These are phyloP conservation scores for Fusarium tjaetaba DNA, from an alignment of 2,329 filamentous ascomycete genomes.

Conservation along the genomic window DNA sequence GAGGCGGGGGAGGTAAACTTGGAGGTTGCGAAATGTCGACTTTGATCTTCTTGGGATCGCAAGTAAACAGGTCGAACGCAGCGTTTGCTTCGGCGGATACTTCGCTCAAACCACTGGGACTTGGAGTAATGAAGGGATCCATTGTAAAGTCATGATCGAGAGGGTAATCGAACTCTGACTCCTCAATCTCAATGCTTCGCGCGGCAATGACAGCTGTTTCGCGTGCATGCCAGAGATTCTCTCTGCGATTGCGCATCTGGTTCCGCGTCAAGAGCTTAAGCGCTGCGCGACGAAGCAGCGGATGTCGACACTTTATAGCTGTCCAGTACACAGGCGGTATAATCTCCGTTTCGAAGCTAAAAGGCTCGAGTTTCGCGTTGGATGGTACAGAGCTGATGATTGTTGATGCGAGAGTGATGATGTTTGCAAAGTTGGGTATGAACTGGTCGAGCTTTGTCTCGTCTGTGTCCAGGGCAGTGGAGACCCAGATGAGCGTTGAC, in stretches of 20 bases:
- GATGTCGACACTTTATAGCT: constrained; percentile 54
- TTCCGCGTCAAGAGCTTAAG: constrained; percentile 49
- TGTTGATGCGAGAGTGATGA: constrained; percentile 49
- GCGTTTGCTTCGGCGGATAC: background rate
- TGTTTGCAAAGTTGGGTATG: constrained; percentile 48
- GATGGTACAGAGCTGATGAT: constrained; percentile 36
- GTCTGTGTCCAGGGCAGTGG: constrained; percentile 42
- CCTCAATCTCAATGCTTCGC: constrained; percentile 51
- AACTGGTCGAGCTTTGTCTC: constrained; percentile 52
- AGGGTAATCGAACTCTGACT: constrained; percentile 22
- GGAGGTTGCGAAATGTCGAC: constrained; percentile 23
- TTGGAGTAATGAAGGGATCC: background rate
- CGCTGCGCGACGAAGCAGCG: constrained; percentile 51
- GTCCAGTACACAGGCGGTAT: constrained; percentile 56
- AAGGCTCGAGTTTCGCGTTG: constrained; percentile 38
- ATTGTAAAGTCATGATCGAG: background rate
- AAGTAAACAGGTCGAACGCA: background rate
- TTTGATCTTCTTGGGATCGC: constrained; percentile 9
- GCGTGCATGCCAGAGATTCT: constrained; percentile 53
- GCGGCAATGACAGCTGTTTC: constrained; percentile 47
- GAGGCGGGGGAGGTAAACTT: background rate
- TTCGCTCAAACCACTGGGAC: background rate
- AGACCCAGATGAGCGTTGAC: constrained; percentile 47
- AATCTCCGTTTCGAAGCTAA: constrained; percentile 56
- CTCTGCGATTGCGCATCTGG: constrained; percentile 47